A percentile compares a stretch with the other conserved stretches of the same genome.
Evolutionary conservation across 129 eudicot species (phyloP).

Genomic region (Erigeron canadensis): DNA sequence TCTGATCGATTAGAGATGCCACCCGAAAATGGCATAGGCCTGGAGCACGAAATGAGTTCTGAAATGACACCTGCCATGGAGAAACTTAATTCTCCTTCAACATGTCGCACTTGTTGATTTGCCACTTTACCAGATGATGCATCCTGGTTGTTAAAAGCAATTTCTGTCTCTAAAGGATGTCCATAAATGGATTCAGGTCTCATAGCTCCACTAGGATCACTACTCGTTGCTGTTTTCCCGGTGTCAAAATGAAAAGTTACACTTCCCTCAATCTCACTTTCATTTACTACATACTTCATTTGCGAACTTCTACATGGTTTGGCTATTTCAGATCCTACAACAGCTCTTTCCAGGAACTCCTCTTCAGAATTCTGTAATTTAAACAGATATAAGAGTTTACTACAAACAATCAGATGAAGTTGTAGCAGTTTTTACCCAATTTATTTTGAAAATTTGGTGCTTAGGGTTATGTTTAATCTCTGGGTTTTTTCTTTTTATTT

Average conservation of each 20-base stretch:
- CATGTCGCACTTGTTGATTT: conserved; percentile 26
- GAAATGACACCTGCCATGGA: conserved; percentile 56
- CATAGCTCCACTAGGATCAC: conserved; percentile 6
- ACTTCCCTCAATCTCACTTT: conserved; percentile 47
- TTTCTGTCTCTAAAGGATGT: conserved; percentile 8
- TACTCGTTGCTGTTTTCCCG: conserved; percentile 12
- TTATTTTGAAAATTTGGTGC: no score
- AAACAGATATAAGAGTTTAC: conserved; percentile 6
- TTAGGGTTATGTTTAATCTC: no score
- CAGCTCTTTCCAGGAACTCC: conserved; percentile 12
- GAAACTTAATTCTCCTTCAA: conserved; percentile 73
- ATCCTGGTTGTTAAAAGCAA: conserved; percentile 10
- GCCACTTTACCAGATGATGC: neutral
- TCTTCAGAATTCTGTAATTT: conserved; percentile 37
- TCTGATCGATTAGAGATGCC: conserved; percentile 80
- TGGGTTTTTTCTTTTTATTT: no score
- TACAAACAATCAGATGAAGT: neutral
- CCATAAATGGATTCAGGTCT: conserved; percentile 15
- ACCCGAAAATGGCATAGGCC: conserved; percentile 53
- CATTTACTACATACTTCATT: conserved; percentile 15
- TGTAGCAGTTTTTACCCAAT: no score
- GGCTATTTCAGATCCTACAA: conserved; percentile 20
- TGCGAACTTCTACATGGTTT: conserved; percentile 24
- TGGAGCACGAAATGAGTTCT: conserved; percentile 35
- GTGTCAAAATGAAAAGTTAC: conserved; percentile 55